Evolutionary conservation across 345 rosid genomes (phyloP).

Genomic region (Psidium friedrichsthalianum): DNA sequence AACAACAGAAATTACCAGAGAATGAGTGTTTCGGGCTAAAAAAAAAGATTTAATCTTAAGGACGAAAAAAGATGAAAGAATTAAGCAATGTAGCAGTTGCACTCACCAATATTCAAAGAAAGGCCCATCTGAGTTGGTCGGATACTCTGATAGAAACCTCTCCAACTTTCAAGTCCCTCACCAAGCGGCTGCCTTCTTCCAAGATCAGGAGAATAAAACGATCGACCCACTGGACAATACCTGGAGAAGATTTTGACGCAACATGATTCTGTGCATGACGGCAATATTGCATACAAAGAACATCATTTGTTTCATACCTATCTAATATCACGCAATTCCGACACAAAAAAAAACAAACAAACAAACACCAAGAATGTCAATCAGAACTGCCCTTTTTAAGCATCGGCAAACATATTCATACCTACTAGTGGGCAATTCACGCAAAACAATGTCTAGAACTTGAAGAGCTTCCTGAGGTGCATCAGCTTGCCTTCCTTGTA

Average conservation of each 20-base stretch:
- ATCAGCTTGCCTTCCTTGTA: slow-evolving; percentile 36
- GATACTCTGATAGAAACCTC: slow-evolving; percentile 54
- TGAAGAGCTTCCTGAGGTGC: slow-evolving; percentile 58
- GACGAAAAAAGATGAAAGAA: background rate
- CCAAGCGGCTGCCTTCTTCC: slow-evolving; percentile 40
- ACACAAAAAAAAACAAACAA: background rate
- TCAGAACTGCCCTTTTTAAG: background rate
- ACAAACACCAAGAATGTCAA: background rate
- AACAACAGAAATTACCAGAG: background rate
- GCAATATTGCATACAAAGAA: background rate
- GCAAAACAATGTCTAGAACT: slow-evolving; percentile 47
- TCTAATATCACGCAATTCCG: background rate
- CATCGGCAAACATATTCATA: background rate
- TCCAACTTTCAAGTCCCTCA: slow-evolving; percentile 52
- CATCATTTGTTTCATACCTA: background rate
- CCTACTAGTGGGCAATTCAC: slow-evolving; percentile 31
- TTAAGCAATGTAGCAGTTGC: background rate
- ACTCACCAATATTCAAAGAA: slow-evolving; percentile 36
- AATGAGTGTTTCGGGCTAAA: background rate
- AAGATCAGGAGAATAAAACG: slow-evolving; percentile 40
- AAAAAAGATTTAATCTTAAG: background rate
- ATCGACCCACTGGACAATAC: slow-evolving; percentile 41
- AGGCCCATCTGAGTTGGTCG: slow-evolving; percentile 61
- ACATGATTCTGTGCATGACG: background rate
- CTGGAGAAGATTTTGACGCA: slow-evolving; percentile 7